Evolutionary conservation across 2,329 filamentous ascomycete species (phyloP).

Genomic region (Colletotrichum phormii): DNA sequence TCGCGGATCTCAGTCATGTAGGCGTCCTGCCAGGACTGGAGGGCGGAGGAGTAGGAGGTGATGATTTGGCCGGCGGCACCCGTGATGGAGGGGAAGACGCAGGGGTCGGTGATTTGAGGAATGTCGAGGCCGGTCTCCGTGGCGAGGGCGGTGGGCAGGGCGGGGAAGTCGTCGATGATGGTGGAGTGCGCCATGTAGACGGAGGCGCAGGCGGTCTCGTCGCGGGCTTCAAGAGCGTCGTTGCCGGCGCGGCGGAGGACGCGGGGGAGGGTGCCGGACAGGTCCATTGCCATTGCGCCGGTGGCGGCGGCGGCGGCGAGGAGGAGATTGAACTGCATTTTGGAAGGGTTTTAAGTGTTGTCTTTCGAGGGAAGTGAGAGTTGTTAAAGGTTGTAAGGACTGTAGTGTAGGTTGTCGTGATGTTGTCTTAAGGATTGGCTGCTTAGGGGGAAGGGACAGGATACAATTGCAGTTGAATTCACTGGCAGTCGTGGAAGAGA

Average conservation of each 20-base stretch:
- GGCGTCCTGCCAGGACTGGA: constrained; percentile 42
- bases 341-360: background rate
- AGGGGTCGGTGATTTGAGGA: constrained; percentile 37
- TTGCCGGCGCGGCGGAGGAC: constrained; percentile 14
- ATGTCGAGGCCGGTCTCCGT: constrained; percentile 38
- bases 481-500: background rate
- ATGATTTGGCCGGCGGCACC: constrained; percentile 41
- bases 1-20: constrained; percentile 38
- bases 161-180: constrained; percentile 36
- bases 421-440: background rate
- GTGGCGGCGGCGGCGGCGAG: constrained; percentile 13
- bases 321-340: constrained; percentile 33
- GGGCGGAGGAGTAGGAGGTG: constrained; percentile 39
- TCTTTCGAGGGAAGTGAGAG: background rate
- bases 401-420: background rate
- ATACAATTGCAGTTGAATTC: background rate
- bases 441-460: background rate
- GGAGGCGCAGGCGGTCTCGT: constrained; percentile 22
- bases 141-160: constrained; percentile 37
- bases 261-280: constrained; percentile 20
- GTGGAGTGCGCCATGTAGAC: constrained; percentile 34
- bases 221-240: constrained; percentile 19
- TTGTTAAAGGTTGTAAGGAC: background rate
- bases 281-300: constrained; percentile 21
- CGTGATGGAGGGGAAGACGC: constrained; percentile 43